These are phyloP conservation scores for Soucietia sequanensis DNA, from an alignment of 805 yeast genomes.

Conservation along the genomic window DNA sequence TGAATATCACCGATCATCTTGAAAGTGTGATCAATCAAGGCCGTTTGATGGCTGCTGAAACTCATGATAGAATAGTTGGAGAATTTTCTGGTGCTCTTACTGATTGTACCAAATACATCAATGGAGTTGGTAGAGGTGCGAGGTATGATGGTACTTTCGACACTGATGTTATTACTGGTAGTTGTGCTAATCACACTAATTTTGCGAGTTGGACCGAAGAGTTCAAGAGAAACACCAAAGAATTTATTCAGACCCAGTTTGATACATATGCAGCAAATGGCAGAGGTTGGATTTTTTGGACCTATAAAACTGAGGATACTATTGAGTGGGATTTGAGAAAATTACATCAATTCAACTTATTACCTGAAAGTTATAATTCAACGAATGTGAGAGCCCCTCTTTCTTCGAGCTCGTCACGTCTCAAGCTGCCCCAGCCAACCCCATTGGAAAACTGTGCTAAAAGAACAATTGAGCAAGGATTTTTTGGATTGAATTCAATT, in stretches of 20 bases:
- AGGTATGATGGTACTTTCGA: conserved; percentile 53
- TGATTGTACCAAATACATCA: conserved; percentile 68
- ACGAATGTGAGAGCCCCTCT: too few relatives aligned
- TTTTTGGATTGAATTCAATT: too few relatives aligned
- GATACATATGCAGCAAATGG: conserved; percentile 46
- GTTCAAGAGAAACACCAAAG: conserved; percentile 48
- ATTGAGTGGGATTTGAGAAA: conserved; percentile 66
- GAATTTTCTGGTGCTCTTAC: conserved; percentile 77
- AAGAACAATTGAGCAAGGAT: too few relatives aligned
- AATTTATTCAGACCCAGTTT: conserved; percentile 59
- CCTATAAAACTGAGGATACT: conserved; percentile 64
- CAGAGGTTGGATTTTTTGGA: conserved; percentile 73
- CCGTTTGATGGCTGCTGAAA: conserved; percentile 30
- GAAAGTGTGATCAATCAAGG: conserved; percentile 12
- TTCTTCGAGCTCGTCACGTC: too few relatives aligned
- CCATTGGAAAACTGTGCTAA: too few relatives aligned
- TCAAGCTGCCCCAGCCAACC: too few relatives aligned
- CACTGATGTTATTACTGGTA: conserved; percentile 27
- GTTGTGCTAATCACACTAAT: conserved; percentile 44
- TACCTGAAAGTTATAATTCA: background rate
- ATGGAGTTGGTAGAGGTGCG: conserved; percentile 66
- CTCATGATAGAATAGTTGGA: conserved; percentile 55
- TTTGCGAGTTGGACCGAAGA: conserved; percentile 41
- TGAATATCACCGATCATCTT: conserved; percentile 12
- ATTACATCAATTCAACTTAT: conserved; percentile 17